phyloP scores from a whole-genome alignment of 108 stramenopile genomes.

The Hondaea fermentalgiana region DNA sequence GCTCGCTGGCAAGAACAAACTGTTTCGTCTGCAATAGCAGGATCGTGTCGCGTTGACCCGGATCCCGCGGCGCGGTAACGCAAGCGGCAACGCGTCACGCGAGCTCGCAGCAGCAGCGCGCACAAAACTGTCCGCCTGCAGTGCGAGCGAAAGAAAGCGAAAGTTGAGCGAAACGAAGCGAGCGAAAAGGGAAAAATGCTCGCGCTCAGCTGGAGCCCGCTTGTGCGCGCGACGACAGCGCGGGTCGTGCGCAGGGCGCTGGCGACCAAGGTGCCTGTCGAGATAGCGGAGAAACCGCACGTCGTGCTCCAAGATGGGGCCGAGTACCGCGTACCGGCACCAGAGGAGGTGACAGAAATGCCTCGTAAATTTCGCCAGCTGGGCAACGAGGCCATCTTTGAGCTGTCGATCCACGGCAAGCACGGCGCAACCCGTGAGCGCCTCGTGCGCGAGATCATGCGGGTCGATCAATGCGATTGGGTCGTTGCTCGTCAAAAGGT shows the following conservation, averaged over 20 bases:
- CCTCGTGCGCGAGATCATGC: conserved; percentile 13
- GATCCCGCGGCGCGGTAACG: too few relatives aligned
- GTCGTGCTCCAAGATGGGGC: background rate
- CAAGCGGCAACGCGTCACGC: too few relatives aligned
- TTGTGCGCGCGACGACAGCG: background rate
- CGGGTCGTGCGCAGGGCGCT: background rate
- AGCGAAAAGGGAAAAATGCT: too few relatives aligned
- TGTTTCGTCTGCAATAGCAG: too few relatives aligned
- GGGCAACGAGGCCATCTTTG: background rate
- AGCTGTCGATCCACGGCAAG: background rate
- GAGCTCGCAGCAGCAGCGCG: too few relatives aligned
- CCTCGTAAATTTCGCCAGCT: background rate
- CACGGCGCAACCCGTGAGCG: conserved; percentile 7
- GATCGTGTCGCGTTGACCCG: too few relatives aligned
- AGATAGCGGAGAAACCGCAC: background rate
- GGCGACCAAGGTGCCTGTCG: background rate
- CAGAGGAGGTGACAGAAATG: background rate
- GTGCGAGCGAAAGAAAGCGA: too few relatives aligned
- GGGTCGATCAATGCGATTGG: background rate
- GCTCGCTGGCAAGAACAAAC: too few relatives aligned
- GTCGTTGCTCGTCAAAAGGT: background rate
- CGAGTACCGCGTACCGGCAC: background rate
- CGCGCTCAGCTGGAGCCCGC: background rate
- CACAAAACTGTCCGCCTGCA: too few relatives aligned
- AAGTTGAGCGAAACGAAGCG: too few relatives aligned